Evolutionary conservation across 2,329 filamentous ascomycete genomes (phyloP), one percentile per base, ranked within the genome.

Genomic region (Nannizziopsis barbatae): DNA sequence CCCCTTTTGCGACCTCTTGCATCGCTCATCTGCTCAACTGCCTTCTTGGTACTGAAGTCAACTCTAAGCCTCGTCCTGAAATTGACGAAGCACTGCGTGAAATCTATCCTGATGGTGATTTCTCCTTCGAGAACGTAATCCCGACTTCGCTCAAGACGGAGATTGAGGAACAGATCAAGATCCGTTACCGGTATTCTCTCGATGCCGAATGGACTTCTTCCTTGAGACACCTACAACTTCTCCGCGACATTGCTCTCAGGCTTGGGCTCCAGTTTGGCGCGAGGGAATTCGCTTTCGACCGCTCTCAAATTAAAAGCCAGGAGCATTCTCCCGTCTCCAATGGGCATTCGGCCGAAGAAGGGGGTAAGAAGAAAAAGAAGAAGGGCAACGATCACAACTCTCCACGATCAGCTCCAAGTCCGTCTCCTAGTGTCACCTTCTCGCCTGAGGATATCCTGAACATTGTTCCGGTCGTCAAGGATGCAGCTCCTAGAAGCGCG

Each of bases 1-100:
- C 84, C 54, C 80, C 86, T 11, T 82, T 96, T 53, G 81, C 83
- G n/a, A 76, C 86, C 42, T 74, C 85, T 51, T 90, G 85, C 63
- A 71, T 90, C 52, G 75, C 89, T 5, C 92, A 98, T 63, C 74
- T 98, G 44, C 75, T 98, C 56, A 98, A 98, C 73, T 98, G 92
- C 67, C 74, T 98, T 36, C 74, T 98, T 32, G 92, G 92, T 11
- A 74, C 75, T 42, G 77, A 76, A 37, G 69, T 90, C 49, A 95
- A 94, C 65, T 60, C 77, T n/a, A 80, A 83, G 57, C 92, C 92
- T 20, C 73, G 75, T 45, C 79, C 87, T 35, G 84, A 93, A 53
- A 74, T 88, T 50, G 88, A 96, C 57, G 71, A 81, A 52, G 75
- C 77, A 6, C 68, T 96, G 54, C 83, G 81, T 65, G 67, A 74